Base-by-base conservation (phyloP, 2,329 filamentous ascomycete genomes). In the Venturia carpophila region DNA sequence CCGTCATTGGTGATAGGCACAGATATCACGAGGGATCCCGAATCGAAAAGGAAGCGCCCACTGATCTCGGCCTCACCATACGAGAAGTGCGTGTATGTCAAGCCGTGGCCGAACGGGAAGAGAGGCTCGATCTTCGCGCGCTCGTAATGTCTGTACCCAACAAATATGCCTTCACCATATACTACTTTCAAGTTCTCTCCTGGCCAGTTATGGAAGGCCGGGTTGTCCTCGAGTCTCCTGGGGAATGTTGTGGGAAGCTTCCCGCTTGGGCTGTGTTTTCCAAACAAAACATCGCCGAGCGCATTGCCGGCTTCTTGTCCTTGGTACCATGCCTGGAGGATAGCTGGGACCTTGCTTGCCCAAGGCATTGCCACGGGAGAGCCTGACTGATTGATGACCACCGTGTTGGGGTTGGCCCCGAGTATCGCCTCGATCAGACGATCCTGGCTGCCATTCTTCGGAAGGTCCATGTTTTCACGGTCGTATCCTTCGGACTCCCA, bases 281-380 rank as follows among this genome's bases (percentile, higher is more conserved):
- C 88, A 68, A 90, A 89, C 0, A 93, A 79, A 1, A 93, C 82
- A 69, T 93, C 90, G 0, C 88, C 89, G 67, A 95, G 87, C 13
- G 86, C 87, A 71, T 92, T 91, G 6, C 90, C 91, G 5, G 87
- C 88, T 77, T 94, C 90, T 71, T 94, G 91, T n/a, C 91, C 90
- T 67, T 90, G 89, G 71, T 92, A 94, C 89, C 90, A 94, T 9
- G 89, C 83, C 71, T 91, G 88, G 0, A 92, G 71, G 39, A 91
- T 85, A 1, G 86, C 83, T 3, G 87, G 83, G 2, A 88, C 85
- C 27, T 79, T 75, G 68, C 84, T 79, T 1, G 79, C 83, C 89
- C 88, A 92, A 19, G 87, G 87, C 86, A 90, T 86, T 4, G 81
- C 79, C 34, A 88, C 82, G 0, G 90, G 89, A 0, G 88, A 90